phyloP scores from a whole-genome alignment of 2,329 filamentous ascomycete genomes.

The Paracorniculantispora psalliotae region DNA sequence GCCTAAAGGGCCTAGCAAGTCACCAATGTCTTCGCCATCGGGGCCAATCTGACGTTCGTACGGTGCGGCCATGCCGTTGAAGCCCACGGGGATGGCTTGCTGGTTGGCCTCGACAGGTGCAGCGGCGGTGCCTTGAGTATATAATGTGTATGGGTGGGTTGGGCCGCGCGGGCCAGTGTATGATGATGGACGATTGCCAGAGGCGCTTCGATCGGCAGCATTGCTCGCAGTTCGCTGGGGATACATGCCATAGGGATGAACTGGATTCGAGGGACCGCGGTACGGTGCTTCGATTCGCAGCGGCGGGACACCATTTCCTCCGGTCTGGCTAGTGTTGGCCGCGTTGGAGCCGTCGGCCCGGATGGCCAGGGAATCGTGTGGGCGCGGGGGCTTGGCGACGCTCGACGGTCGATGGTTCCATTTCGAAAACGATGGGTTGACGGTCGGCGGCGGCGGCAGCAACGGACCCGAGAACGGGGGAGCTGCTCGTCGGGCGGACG shows the following conservation, averaged over 20 bases:
- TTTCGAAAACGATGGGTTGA: constrained; percentile 22
- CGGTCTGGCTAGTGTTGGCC: constrained; percentile 26
- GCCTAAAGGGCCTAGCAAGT: constrained; percentile 80
- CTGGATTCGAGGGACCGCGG: constrained; percentile 65
- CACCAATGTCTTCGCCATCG: constrained; percentile 80
- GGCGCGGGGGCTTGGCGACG: constrained; percentile 48
- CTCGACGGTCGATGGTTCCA: constrained; percentile 45
- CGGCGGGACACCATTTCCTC: constrained; percentile 30
- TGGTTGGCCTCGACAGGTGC: constrained; percentile 42
- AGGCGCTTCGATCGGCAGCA: constrained; percentile 50
- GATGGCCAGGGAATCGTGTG: constrained; percentile 46
- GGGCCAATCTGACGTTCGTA: constrained; percentile 72
- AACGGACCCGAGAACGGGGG: constrained; percentile 14
- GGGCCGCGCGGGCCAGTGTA: constrained; percentile 61
- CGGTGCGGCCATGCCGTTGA: constrained; percentile 59
- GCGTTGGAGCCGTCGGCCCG: constrained; percentile 44
- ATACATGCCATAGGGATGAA: constrained; percentile 82
- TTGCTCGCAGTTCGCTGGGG: constrained; percentile 67
- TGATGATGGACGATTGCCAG: constrained; percentile 32
- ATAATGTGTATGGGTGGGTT: constrained; percentile 81
- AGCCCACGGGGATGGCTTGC: constrained; percentile 62
- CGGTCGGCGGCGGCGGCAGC: constrained; percentile 16
- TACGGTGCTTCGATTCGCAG: constrained; percentile 58
- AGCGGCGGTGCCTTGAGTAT: constrained; percentile 68
- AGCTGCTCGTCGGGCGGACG: background rate